Percentiles rank a stretch among this genome's conserved stretches.
Conservation (phyloP, 805 yeast species). For the Metschnikowia gruessii region DNA sequence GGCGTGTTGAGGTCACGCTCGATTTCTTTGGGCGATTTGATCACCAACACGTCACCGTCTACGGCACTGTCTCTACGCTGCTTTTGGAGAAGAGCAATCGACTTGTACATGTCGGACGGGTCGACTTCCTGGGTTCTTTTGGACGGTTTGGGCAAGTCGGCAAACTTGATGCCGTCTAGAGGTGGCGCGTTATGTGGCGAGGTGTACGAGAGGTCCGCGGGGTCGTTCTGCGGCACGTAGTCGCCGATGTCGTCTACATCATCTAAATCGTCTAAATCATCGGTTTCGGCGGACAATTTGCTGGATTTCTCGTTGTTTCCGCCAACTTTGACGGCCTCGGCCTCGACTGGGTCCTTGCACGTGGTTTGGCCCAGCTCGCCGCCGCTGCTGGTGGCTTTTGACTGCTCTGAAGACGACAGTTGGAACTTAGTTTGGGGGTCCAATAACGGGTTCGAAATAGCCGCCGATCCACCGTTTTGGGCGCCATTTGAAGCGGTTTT, state of each 20-base stretch:
- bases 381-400: conserved; percentile 9
- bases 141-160: conserved; percentile 54
- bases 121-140: conserved; percentile 44
- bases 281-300: no score
- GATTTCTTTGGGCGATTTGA: conserved; percentile 75
- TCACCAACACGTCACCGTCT: conserved; percentile 75
- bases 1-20: conserved; percentile 39
- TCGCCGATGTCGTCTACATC: conserved; percentile 6
- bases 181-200: not conserved
- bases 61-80: conserved; percentile 26
- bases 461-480: no score
- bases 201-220: not conserved
- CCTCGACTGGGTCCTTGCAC: conserved; percentile 45
- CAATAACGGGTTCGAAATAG: not conserved
- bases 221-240: not conserved
- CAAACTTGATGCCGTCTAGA: conserved; percentile 51
- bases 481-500: no score
- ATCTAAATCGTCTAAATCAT: conserved; percentile 6
- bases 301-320: no score
- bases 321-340: conserved; percentile 14
- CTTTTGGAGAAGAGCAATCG: conserved; percentile 75
- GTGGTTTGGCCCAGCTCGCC: conserved; percentile 23
- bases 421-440: not conserved
- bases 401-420: conserved; percentile 14
- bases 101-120: conserved; percentile 81